phyloP scores from a whole-genome alignment of 2,329 filamentous ascomycete species.

The Alternaria metachromatica region DNA sequence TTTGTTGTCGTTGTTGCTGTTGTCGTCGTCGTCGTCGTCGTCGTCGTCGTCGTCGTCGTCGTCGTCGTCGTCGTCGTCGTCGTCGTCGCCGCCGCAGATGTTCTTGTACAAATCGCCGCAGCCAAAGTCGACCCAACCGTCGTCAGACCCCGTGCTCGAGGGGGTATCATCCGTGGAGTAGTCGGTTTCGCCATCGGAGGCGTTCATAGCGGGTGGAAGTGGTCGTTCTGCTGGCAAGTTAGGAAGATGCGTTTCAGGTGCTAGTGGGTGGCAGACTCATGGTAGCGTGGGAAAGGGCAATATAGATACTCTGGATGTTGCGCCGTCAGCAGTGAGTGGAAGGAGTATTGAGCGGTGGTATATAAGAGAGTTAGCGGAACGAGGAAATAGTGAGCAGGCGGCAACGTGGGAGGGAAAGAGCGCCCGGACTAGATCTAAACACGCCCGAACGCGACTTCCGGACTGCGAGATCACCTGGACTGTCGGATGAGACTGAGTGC shows the following conservation, averaged over 20 bases:
- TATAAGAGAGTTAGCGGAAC: not conserved
- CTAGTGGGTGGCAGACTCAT: not conserved
- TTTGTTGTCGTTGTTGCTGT: too few species aligned
- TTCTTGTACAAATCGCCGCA: not conserved
- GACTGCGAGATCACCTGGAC: not conserved
- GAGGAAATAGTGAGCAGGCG: not conserved
- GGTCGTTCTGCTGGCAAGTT: not conserved
- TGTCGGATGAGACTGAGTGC: not conserved
- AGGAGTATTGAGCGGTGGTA: not conserved
- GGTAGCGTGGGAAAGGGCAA: not conserved
- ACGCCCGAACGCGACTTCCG: too few species aligned
- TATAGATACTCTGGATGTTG: not conserved
- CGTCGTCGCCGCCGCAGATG: not conserved
- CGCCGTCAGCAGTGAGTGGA: rapidly evolving
- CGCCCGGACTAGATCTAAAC: not conserved
- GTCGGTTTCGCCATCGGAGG: not conserved
- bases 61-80: not conserved
- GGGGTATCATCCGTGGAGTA: not conserved
- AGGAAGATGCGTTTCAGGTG: not conserved
- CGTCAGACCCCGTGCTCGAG: not conserved
- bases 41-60: too few species aligned
- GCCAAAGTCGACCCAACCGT: not conserved
- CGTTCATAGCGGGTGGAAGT: not conserved
- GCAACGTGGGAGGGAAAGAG: not conserved
- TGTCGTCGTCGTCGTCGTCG: too few species aligned